A percentile compares a stretch with the other conserved stretches of the same genome.
These are phyloP conservation scores for Flaveria sonorensis DNA, from an alignment of 129 eudicot species.

Conservation along the genomic window DNA sequence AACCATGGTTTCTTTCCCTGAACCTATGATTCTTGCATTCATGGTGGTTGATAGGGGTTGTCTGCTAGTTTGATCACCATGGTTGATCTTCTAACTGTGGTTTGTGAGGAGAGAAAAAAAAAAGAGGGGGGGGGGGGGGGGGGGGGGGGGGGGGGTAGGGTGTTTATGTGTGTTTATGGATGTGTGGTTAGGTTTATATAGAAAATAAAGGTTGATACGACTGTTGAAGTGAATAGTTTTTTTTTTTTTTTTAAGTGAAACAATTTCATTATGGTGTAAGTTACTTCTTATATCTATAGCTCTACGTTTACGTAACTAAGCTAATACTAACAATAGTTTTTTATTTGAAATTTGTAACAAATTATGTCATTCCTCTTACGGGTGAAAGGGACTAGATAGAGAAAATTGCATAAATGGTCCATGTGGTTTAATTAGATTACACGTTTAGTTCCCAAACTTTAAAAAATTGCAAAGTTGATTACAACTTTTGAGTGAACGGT, in stretches of 20 bases:
- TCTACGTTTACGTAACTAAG: too few relatives aligned
- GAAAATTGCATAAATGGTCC: too few relatives aligned
- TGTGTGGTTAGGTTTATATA: constrained; percentile 42
- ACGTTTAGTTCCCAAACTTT: too few relatives aligned
- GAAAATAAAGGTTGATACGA: constrained; percentile 29
- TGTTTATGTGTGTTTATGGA: constrained; percentile 20
- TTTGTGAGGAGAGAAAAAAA: not conserved
- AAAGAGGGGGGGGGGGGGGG: too few relatives aligned
- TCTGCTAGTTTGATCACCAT: constrained; percentile 44
- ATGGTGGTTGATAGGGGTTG: constrained; percentile 47
- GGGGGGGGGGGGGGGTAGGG: constrained; percentile 16
- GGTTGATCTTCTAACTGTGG: not conserved
- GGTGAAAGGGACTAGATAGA: too few relatives aligned
- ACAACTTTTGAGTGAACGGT: too few relatives aligned
- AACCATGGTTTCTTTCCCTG: constrained; percentile 60
- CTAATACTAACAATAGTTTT: too few relatives aligned
- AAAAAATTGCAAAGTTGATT: too few relatives aligned
- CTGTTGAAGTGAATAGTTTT: constrained; percentile 1
- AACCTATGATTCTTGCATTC: constrained; percentile 66
- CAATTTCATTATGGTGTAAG: not conserved
- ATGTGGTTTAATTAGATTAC: too few relatives aligned
- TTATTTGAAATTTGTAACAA: too few relatives aligned
- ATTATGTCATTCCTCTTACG: too few relatives aligned
- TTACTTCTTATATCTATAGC: too few relatives aligned
- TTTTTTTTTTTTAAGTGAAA: not conserved